Evolutionary conservation across 2,329 filamentous ascomycete genomes (phyloP).

Genomic region (Cytospora paraplurivora): DNA sequence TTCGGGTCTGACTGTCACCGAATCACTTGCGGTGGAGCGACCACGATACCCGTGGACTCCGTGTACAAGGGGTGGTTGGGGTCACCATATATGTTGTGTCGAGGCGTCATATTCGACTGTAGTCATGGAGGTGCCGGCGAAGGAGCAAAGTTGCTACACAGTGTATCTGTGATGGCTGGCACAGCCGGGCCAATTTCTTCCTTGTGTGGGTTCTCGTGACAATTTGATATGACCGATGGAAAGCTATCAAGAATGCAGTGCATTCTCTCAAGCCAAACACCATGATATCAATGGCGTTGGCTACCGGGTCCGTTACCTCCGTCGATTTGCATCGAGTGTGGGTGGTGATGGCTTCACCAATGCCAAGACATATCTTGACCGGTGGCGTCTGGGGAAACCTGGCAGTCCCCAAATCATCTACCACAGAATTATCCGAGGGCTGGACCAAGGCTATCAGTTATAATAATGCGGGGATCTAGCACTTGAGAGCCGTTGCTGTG

Average conservation of each 20-base stretch:
- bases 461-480: neutral
- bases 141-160: neutral
- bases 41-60: neutral
- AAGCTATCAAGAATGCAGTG: neutral
- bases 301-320: slow-evolving; percentile 10
- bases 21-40: neutral
- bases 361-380: slow-evolving; percentile 3
- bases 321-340: slow-evolving; percentile 7
- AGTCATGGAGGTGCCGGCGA: neutral
- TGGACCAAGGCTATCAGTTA: slow-evolving; percentile 14
- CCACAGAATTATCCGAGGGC: slow-evolving; percentile 8
- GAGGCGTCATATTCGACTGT: neutral
- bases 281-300: neutral
- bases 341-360: slow-evolving; percentile 11
- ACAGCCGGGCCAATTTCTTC: neutral
- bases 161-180: neutral
- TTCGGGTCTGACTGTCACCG: neutral
- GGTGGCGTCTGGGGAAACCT: slow-evolving; percentile 1
- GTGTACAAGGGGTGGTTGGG: neutral
- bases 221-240: neutral
- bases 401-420: neutral
- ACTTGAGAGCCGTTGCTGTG: slow-evolving; percentile 1
- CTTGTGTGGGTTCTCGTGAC: neutral
- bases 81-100: neutral
- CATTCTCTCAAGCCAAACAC: neutral